Percentiles rank a stretch among this genome's conserved stretches.
Conservation (phyloP, 2,329 filamentous ascomycete genomes). For the Claviceps sp. region DNA sequence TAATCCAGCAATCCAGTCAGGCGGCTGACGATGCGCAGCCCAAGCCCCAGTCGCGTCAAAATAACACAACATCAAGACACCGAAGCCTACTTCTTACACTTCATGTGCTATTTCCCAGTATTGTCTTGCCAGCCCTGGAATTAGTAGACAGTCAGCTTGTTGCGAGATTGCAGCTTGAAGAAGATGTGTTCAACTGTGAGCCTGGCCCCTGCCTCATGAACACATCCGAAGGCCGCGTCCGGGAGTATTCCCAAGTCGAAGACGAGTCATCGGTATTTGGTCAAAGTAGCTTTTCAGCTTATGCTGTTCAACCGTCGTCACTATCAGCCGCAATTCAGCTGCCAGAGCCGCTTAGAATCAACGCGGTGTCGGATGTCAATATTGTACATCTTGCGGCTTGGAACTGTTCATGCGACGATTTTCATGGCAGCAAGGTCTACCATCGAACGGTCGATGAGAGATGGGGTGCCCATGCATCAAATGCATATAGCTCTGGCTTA, state of each 20-base stretch:
- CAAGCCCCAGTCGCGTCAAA: background rate
- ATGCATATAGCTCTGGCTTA: background rate
- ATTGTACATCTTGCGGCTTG: constrained; percentile 62
- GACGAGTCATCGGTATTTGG: background rate
- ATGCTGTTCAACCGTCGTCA: constrained; percentile 54
- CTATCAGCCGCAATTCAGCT: constrained; percentile 16
- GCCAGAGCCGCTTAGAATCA: too few species aligned
- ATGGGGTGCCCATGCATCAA: background rate
- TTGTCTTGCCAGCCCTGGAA: constrained; percentile 75
- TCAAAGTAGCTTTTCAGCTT: constrained; percentile 22
- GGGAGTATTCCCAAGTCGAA: background rate
- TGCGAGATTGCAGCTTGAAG: background rate
- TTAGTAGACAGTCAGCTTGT: constrained; percentile 70
- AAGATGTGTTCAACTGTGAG: background rate
- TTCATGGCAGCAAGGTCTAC: constrained; percentile 46
- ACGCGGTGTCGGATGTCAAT: constrained; percentile 32
- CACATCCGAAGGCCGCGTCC: background rate
- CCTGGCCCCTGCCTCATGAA: background rate
- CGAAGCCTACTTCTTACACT: constrained; percentile 58
- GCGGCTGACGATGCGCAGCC: background rate
- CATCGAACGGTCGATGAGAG: constrained; percentile 12
- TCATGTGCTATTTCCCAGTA: constrained; percentile 71
- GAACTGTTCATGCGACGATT: constrained; percentile 84
- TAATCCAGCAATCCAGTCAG: background rate
- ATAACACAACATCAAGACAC: constrained; percentile 13